Base-by-base conservation (phyloP, 345 rosid genomes). In the Rhizophora mangle region DNA sequence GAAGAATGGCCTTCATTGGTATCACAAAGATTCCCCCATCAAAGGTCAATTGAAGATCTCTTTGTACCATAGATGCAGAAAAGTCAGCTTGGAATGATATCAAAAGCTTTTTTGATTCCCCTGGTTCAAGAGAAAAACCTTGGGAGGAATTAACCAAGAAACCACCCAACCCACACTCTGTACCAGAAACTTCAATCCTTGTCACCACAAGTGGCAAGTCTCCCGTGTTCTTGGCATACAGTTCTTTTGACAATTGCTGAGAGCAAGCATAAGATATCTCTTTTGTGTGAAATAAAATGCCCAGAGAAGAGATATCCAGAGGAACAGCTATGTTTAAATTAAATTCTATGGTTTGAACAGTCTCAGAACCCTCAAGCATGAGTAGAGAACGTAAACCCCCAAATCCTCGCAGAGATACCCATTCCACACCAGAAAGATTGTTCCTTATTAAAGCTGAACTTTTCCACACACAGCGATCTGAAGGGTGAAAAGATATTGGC, bases 341-440 rank as follows among this genome's bases (percentile, higher is more conserved):
- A 78, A 91, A 89, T 37, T 87, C 89, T 78, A 91, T 63, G 63
- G 64, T 82, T 39, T 77, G 77, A 34, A 88, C 72, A 51, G 85
- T 88, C 58, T 82, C 81, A 26, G 90, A 84, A 63, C 80, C 84
- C 66, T 86, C 90, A 27, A 82, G 62, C 64, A 89, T 66, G 46
- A 68, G 78, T 46, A 89, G 74, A 19, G 90, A 84, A 75, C 70
- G 70, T 1, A 78, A 85, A 18, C 88, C 90, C 54, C 92, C 92
- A 39, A 57, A 56, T 74, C 96, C 92, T 72, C 62, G 75, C 78
- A 89, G 76, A 71, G 89, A 74, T 56, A 88, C 65, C 95, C 95
- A 87, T 77, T 89, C 96, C 63, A 89, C 91, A 68, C 88, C 92
- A 60, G 92, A 85, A 31, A 89, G 87, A 68, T 94, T 89, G 79